Evolutionary conservation across 495 filamentous ascomycete genomes (phyloP), one percentile per base, ranked within the genome.

Genomic region (Echria macrotheca): DNA sequence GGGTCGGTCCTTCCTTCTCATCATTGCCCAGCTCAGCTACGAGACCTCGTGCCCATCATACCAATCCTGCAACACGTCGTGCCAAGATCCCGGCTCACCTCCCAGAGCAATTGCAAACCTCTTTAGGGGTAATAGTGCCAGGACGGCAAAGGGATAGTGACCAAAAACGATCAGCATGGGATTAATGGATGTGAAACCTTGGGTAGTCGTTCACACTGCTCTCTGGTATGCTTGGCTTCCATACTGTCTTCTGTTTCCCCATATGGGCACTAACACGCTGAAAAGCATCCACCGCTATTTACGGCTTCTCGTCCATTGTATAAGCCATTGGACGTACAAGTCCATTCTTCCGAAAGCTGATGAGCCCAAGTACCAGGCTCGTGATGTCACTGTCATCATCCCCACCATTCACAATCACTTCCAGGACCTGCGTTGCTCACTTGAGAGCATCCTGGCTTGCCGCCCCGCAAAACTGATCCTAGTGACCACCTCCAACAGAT

Each of bases 321-420:
- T 72, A 23, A 75, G 68, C 26, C 76, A 76, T 52, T 75, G 72
- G 72, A 41, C 49, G 14, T 78, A 77, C 59, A 71, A 69, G 45
- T 68, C 71, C 18, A 50, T 52, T 12, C 60, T 66, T 24, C 67
- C 70, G 3, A 68, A 71, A 41, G 70, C 65, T 7, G 51, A 53
- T 2, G 64, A 74, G 35, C 72, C 77, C 18, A 68, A 44, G 4
- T 69, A 72, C 51, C 71, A 58, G 14, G 60, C 69, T 14, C 37
- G 63, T 5, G 71, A 82, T 55, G 75, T 79, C 40, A 79, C 76
- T 9, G 75, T 80, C 33, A 68, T 82, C 35, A 69, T 82, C 37
- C 77, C 78, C 4, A 77, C 73, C 10, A 73, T 79, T 18, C 68
- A 78, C 46, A 75, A 77, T 54, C 63, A 50, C 28, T 73, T 76